Evolutionary conservation across 2,329 filamentous ascomycete species (phyloP).

Genomic region (Akanthomyces muscarius): DNA sequence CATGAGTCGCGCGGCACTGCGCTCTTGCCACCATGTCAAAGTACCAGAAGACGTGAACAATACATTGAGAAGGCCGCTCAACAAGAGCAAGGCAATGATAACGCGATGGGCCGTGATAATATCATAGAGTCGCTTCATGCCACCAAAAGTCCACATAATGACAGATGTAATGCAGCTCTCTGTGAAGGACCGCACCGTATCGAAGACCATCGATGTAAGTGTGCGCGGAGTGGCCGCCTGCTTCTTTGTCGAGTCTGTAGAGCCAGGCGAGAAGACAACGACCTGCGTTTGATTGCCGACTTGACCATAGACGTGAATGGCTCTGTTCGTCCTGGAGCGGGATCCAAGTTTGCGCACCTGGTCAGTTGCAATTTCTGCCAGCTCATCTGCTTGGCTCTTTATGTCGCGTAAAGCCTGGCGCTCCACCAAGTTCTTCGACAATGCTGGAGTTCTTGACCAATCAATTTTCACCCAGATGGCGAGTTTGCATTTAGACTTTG

Average conservation of each 20-base stretch:
- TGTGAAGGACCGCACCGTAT: slow-evolving; percentile 66
- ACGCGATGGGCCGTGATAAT: slow-evolving; percentile 69
- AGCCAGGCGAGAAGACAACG: slow-evolving; percentile 54
- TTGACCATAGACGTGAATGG: slow-evolving; percentile 74
- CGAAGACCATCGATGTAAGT: slow-evolving; percentile 66
- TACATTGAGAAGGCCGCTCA: slow-evolving; percentile 70
- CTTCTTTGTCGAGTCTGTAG: slow-evolving; percentile 46
- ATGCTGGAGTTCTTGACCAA: slow-evolving; percentile 67
- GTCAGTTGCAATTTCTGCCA: slow-evolving; percentile 71
- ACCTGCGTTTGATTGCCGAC: slow-evolving; percentile 66
- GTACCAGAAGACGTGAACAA: slow-evolving; percentile 70
- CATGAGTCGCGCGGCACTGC: slow-evolving; percentile 79
- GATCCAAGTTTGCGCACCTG: slow-evolving; percentile 71
- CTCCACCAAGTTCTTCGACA: slow-evolving; percentile 60
- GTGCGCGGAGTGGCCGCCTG: slow-evolving; percentile 58
- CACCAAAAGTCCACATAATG: slow-evolving; percentile 71
- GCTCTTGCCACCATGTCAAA: slow-evolving; percentile 80
- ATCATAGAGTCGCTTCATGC: slow-evolving; percentile 60
- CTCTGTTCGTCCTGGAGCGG: slow-evolving; percentile 70
- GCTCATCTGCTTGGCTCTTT: slow-evolving; percentile 65
- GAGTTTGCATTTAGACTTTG: slow-evolving; percentile 89
- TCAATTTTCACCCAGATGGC: slow-evolving; percentile 84
- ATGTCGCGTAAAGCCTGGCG: slow-evolving; percentile 73
- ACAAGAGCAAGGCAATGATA: slow-evolving; percentile 62
- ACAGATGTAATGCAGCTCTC: slow-evolving; percentile 72